Conservation (phyloP, 129 eudicot species). For the Lonicera japonica region DNA sequence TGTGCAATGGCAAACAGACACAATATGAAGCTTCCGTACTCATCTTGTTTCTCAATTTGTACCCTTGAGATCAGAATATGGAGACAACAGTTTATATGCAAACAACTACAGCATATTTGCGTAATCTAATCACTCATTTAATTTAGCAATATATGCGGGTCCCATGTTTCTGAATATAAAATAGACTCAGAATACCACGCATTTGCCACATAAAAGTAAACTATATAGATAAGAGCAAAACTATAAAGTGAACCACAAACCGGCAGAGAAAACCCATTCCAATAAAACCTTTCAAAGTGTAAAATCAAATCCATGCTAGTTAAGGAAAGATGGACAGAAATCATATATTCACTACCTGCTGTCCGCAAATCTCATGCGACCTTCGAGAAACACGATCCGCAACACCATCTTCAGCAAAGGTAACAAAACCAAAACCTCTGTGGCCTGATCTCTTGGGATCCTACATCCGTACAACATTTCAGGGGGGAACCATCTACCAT, state of each 20-base stretch:
- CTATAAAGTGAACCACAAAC: background rate
- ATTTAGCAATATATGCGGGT: no score
- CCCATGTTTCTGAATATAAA: no score
- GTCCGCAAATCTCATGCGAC: constrained; percentile 96
- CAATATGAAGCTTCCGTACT: background rate
- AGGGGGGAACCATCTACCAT: no score
- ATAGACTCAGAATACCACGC: no score
- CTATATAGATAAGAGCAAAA: background rate
- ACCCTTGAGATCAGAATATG: no score
- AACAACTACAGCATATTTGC: no score
- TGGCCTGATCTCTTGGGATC: constrained; percentile 97
- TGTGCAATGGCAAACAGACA: constrained; percentile 22
- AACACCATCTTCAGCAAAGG: constrained; percentile 98
- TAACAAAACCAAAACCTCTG: constrained; percentile 97
- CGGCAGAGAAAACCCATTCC: background rate
- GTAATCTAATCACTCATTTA: no score
- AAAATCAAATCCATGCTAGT: background rate
- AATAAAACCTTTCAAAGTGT: background rate
- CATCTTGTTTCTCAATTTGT: background rate
- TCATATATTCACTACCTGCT: constrained; percentile 46
- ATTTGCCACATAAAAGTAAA: no score
- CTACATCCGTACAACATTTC: constrained; percentile 25
- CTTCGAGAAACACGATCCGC: constrained; percentile 92
- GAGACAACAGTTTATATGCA: no score
- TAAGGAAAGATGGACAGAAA: background rate